Conservation (phyloP, 176 grass and related monocot genomes). For the Oryza longistaminata region DNA sequence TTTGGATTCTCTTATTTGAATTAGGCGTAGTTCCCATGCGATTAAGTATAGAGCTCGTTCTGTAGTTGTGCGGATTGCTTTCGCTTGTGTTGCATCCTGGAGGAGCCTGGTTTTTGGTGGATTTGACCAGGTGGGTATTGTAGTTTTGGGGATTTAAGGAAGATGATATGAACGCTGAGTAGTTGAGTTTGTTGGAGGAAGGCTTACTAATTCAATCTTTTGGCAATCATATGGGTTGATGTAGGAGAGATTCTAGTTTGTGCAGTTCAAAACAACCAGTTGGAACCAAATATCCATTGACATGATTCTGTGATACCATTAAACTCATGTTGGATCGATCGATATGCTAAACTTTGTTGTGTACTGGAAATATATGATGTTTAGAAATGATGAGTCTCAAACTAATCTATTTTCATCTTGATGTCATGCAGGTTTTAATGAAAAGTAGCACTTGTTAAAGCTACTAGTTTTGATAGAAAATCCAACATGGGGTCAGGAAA, state of each 20-base stretch:
- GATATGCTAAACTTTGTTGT: constrained; percentile 15
- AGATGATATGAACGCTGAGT: not conserved
- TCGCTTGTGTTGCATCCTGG: not conserved
- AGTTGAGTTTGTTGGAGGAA: not conserved
- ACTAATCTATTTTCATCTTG: constrained; percentile 23
- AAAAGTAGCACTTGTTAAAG: constrained; percentile 16
- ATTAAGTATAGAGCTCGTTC: not conserved
- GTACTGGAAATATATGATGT: not conserved
- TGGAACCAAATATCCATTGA: not conserved
- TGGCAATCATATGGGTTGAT: not conserved
- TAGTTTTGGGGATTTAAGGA: not conserved
- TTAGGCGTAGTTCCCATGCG: not conserved
- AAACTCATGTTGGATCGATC: not conserved
- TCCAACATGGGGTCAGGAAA: constrained; percentile 50
- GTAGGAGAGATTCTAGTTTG: not conserved
- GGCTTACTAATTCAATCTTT: not conserved
- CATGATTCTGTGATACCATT: not conserved
- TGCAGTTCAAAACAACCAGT: not conserved
- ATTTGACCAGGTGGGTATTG: not conserved
- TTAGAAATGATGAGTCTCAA: not conserved
- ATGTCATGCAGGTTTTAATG: constrained; percentile 42
- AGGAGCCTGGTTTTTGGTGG: not conserved
- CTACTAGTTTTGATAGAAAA: not conserved
- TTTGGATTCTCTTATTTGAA: not conserved
- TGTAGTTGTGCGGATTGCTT: not conserved